These are phyloP conservation scores for Teratosphaeria zuluensis DNA, from an alignment of 2,329 filamentous ascomycete species.

Conservation along the genomic window DNA sequence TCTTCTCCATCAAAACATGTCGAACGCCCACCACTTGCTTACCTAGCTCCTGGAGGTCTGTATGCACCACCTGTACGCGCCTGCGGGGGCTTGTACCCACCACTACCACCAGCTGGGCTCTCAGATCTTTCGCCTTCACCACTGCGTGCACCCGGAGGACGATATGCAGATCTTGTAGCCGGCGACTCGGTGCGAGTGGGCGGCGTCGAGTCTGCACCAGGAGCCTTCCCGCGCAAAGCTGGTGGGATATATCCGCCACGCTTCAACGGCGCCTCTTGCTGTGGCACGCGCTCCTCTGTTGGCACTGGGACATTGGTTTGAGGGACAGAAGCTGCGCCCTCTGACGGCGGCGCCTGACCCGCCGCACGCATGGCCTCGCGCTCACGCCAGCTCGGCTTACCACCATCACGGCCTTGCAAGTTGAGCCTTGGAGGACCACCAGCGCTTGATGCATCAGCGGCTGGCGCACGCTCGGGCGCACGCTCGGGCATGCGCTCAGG, in stretches of 20 bases:
- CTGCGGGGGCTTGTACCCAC: conserved; percentile 17
- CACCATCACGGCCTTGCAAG: conserved; percentile 47
- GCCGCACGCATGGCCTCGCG: conserved; percentile 48
- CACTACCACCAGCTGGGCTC: conserved; percentile 10
- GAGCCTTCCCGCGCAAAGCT: conserved; percentile 28
- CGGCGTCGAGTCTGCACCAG: conserved; percentile 19
- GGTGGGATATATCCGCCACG: conserved; percentile 38
- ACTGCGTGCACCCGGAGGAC: conserved; percentile 4
- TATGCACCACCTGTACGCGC: conserved; percentile 14
- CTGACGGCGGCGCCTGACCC: conserved; percentile 8
- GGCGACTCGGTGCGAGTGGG: conserved; percentile 14
- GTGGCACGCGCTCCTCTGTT: conserved; percentile 27
- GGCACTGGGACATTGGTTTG: conserved; percentile 25
- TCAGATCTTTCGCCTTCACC: conserved; percentile 11
- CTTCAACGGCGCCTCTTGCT: conserved; percentile 23
- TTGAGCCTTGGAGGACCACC: conserved; percentile 51
- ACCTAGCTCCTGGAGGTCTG: conserved; percentile 14
- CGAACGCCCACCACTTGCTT: neutral
- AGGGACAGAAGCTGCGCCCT: conserved; percentile 17
- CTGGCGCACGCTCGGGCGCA: conserved; percentile 2
- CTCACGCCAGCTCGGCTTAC: conserved; percentile 62
- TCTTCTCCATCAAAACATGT: neutral
- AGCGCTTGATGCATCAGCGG: conserved; percentile 32
- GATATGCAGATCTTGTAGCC: conserved; percentile 8
- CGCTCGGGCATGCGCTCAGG: conserved; percentile 8